These are phyloP conservation scores for Elongisporangium anandrum DNA, from an alignment of 352 stramenopile species.

Conservation along the genomic window DNA sequence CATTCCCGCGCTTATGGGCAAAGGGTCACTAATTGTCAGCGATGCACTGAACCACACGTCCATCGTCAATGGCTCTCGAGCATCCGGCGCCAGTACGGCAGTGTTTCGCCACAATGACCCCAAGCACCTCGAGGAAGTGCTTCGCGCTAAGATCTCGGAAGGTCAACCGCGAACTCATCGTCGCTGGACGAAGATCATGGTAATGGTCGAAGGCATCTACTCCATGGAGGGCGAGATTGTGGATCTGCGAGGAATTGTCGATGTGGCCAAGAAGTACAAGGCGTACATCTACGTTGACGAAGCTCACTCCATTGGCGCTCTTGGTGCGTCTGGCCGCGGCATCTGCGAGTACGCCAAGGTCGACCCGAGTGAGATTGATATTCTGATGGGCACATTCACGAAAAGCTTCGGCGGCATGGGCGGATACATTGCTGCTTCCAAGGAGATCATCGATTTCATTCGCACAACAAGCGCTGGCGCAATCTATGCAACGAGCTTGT, in stretches of 20 bases:
- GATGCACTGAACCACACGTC: conserved; percentile 97
- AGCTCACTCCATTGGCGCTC: conserved; percentile 93
- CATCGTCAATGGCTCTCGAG: conserved; percentile 94
- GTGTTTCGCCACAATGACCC: conserved; percentile 96
- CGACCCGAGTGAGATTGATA: conserved; percentile 94
- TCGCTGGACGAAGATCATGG: conserved; percentile 95
- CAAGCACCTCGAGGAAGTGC: conserved; percentile 83
- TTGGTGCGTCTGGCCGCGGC: conserved; percentile 87
- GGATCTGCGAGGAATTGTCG: conserved; percentile 84
- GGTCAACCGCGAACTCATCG: conserved; percentile 84
- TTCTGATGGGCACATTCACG: conserved; percentile 98
- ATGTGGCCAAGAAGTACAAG: conserved; percentile 92
- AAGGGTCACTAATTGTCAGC: conserved; percentile 91
- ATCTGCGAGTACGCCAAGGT: conserved; percentile 91
- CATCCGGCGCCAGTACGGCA: conserved; percentile 85
- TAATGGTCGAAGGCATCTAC: conserved; percentile 95
- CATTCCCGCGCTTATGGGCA: conserved; percentile 90
- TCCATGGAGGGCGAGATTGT: conserved; percentile 96
- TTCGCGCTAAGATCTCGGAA: conserved; percentile 41
- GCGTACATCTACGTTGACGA: conserved; percentile 95
- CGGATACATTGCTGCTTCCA: conserved; percentile 89
- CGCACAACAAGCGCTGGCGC: conserved; percentile 24
- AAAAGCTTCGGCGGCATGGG: conserved; percentile 96
- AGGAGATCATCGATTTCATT: conserved; percentile 35
- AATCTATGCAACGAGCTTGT: conserved; percentile 30